Base-by-base conservation (phyloP, 257 asterid species). In the Solanum megistacrolobum region DNA sequence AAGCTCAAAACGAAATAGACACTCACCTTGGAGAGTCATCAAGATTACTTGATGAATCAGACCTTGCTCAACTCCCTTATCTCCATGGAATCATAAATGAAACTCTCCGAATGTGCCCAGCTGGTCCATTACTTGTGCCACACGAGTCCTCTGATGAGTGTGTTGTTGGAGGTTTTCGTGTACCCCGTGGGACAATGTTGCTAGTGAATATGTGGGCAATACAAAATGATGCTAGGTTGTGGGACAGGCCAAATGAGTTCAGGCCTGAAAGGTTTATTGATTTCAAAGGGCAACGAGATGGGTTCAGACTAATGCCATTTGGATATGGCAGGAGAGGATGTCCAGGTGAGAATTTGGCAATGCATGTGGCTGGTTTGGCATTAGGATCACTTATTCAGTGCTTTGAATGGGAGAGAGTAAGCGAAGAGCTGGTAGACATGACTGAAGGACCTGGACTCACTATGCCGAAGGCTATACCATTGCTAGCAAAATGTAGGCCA, bases 1-100 rank as follows among this genome's bases (percentile, higher is more conserved):
- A 90, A 87, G 95, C 95, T 39, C 93, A 89, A 60, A 27, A 68
- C 0, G 98, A 95, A 91, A 93, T 94, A 7, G 95, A 91, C 90
- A 34, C 13, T 25, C 31, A 12, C 9, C 32, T 87, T 4, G 94
- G 94, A 79, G 38, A 79, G 14, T 69, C 86, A 60, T 79, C 93
- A 9, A 88, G 94, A 39, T 87, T 95, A 12, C 86, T 94, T 1
- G 88, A 91, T 13, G 98, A 95, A 12, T 89, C 92, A 0, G 96
- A 95, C 82, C 90, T 95, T 12, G 18, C 41, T n/a, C 55, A 86
- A 29, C 91, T 89, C 55, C 89, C 93, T 38, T 89, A 89, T 82
- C 90, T 91, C 41, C 87, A 87, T 29, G 85, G 68, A 9, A 81
- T 81, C 41, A 81, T 81, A 81, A 81, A 81, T 1, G 89, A 89